Evolutionary conservation across 1,139 yeast species (phyloP), one percentile per base, ranked within the genome.

Genomic region (Geotrichum siamense): DNA sequence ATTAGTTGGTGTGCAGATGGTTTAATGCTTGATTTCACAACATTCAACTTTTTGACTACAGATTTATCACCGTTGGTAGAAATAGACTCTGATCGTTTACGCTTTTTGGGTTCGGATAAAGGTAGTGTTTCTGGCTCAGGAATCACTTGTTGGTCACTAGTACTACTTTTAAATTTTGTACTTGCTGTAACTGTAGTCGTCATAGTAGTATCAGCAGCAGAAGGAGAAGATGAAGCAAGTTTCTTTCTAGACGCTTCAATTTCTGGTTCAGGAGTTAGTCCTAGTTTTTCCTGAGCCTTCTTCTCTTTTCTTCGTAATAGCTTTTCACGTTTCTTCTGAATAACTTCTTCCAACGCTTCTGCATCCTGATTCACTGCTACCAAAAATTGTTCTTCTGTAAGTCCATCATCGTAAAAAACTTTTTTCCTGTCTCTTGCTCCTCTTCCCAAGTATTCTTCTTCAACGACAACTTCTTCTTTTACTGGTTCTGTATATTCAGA

Each of bases 361-460:
- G 80, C 82, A 49, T 83, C 94, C 44, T 74, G 70, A 55, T 78
- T 84, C 56, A 78, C 76, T 3, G 83, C 84, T 47, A 76, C 76
- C 27, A 75, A 61, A 94, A 96, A 89, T 65, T 87, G 96, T 56
- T 86, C 96, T 63, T 89, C 97, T 2, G 94, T 85, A 52, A 89
- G 71, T 2, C 94, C 95, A 62, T 89, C 97, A 57, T 89, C 96
- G 60, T 89, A 89, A 52, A 75, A 78, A 26, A 84, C 82, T 44
- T 69, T 68, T 65, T 85, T 86, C 60, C 89, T 81, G 51, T 83
- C 93, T 63, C 96, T 78, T 56, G 83, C 78, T 37, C 82, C 78
- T 50, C 85, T 75, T n/a, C 76, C 69, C 26, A 51, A 40, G 31
- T 78, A 78, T 52, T 76, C 85, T 19, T 56, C 56, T 56, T 57